Percentiles rank a stretch among this genome's conserved stretches.
Conservation (phyloP, 805 yeast genomes). For the Peterozyma xylosa region DNA sequence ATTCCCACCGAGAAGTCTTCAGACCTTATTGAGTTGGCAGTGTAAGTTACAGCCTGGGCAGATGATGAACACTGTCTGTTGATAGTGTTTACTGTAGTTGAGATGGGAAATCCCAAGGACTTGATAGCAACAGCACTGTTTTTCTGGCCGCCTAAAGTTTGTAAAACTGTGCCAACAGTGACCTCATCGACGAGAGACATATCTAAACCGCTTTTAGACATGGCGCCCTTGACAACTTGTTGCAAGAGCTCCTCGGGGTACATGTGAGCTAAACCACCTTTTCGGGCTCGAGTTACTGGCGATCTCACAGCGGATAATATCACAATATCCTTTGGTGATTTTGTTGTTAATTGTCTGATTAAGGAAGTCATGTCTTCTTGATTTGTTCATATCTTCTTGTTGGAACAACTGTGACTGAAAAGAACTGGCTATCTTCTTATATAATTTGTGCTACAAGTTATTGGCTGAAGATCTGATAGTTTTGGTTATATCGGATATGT, state of each 20-base stretch:
- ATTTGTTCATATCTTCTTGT: too few species aligned
- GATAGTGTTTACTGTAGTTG: constrained; percentile 26
- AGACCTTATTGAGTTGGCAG: constrained; percentile 22
- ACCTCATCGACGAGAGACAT: constrained; percentile 24
- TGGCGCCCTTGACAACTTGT: constrained; percentile 21
- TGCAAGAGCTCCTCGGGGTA: constrained; percentile 28
- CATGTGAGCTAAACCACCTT: constrained; percentile 27
- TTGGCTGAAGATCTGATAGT: too few species aligned
- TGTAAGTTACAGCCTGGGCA: constrained; percentile 27
- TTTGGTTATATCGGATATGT: too few species aligned
- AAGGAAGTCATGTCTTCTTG: too few species aligned
- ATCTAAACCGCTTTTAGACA: constrained; percentile 19
- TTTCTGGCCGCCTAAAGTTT: constrained; percentile 30
- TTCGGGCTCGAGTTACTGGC: constrained; percentile 26
- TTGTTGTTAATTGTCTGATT: constrained; percentile 1
- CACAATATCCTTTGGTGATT: constrained; percentile 25
- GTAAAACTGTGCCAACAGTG: constrained; percentile 28
- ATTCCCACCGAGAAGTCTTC: constrained; percentile 25
- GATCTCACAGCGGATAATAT: constrained; percentile 27
- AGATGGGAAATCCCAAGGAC: constrained; percentile 23
- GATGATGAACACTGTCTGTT: constrained; percentile 33
- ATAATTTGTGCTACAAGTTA: too few species aligned
- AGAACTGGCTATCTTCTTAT: too few species aligned
- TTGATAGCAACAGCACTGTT: constrained; percentile 28
- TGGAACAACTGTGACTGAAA: too few species aligned